These are phyloP conservation scores for Phytophthora sp. DNA, from an alignment of 352 stramenopile species.

Conservation along the genomic window DNA sequence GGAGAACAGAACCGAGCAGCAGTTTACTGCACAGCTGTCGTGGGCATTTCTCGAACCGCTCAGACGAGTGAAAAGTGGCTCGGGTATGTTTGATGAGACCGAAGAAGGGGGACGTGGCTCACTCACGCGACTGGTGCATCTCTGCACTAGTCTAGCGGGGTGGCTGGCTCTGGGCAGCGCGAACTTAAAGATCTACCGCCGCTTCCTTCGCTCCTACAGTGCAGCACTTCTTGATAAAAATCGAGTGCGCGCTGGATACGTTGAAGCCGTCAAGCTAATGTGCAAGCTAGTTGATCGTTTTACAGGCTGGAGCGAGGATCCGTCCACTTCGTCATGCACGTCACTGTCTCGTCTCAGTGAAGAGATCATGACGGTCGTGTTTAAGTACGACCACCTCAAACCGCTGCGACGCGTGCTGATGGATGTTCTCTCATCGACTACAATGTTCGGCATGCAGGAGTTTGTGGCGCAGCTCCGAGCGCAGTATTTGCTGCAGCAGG, in stretches of 20 bases:
- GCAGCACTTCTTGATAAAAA: constrained; percentile 41
- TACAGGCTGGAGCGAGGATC: constrained; percentile 11
- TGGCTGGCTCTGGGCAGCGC: constrained; percentile 40
- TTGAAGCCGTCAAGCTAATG: constrained; percentile 37
- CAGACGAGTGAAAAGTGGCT: background rate
- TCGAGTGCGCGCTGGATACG: constrained; percentile 35
- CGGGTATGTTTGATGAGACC: background rate
- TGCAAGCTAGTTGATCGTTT: constrained; percentile 38
- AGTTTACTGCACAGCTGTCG: constrained; percentile 19
- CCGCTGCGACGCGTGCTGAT: constrained; percentile 35
- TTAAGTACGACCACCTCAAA: constrained; percentile 42
- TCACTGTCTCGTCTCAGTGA: constrained; percentile 37
- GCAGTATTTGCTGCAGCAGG: constrained; percentile 35
- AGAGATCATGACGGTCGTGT: constrained; percentile 44
- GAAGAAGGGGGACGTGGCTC: constrained; percentile 8
- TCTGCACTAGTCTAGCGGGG: constrained; percentile 32
- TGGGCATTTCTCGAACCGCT: constrained; percentile 36
- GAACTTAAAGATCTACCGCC: constrained; percentile 39
- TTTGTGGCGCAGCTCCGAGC: constrained; percentile 47
- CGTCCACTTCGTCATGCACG: constrained; percentile 10
- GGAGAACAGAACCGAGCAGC: background rate
- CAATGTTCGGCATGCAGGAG: constrained; percentile 44
- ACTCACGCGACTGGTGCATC: constrained; percentile 25
- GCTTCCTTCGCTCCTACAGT: constrained; percentile 27
- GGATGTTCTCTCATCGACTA: constrained; percentile 34